These are phyloP conservation scores for Annulohypoxylon maeteangense DNA, from an alignment of 495 filamentous ascomycete genomes.

Conservation along the genomic window DNA sequence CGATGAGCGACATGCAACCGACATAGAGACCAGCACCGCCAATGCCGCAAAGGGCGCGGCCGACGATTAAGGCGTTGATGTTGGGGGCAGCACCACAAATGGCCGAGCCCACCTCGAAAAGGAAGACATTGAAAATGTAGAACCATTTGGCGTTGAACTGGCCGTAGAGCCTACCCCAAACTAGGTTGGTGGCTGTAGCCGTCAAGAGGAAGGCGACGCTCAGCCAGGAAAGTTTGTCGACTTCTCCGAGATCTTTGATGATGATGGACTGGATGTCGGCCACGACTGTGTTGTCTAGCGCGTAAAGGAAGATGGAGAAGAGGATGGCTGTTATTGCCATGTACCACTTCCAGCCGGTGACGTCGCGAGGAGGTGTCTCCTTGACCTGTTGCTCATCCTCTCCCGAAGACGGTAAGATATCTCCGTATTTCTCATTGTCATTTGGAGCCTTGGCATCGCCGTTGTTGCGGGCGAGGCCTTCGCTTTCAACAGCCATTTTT, in stretches of 20 bases:
- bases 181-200: conserved; percentile 53
- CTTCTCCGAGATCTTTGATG: conserved; percentile 55
- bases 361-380: not conserved
- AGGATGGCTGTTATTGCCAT: conserved; percentile 56
- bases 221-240: conserved; percentile 65
- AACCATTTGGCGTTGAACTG: conserved; percentile 46
- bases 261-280: conserved; percentile 64
- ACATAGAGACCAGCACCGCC: conserved; percentile 62
- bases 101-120: conserved; percentile 64
- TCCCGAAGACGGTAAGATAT: not conserved
- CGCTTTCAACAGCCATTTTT: not conserved
- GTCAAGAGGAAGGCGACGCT: conserved; percentile 60
- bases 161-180: conserved; percentile 53
- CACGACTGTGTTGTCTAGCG: conserved; percentile 67
- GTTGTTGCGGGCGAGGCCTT: not conserved
- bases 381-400: not conserved
- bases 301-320: conserved; percentile 59
- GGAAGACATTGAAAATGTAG: conserved; percentile 43
- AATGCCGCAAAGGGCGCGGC: conserved; percentile 53
- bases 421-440: not conserved
- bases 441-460: not conserved
- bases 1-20: conserved; percentile 55
- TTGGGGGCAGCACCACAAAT: conserved; percentile 63
- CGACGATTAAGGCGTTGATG: conserved; percentile 62
- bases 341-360: conserved; percentile 40